Percentiles rank a stretch among this genome's conserved stretches.
These are phyloP conservation scores for Talaromyces sp. DNA, from an alignment of 2,329 filamentous ascomycete genomes.

Conservation along the genomic window DNA sequence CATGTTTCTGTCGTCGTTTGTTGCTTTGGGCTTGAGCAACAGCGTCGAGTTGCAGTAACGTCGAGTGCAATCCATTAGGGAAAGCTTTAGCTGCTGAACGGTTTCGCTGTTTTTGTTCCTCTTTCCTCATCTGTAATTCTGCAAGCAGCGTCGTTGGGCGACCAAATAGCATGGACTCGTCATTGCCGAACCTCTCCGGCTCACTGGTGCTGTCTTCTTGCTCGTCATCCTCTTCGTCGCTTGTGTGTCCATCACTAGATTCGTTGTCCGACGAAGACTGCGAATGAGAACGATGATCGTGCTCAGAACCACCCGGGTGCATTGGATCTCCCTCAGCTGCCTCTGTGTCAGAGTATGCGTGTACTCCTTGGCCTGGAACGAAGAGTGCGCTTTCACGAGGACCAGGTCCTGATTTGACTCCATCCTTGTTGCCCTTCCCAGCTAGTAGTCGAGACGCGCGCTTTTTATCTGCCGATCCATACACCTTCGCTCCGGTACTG, in stretches of 20 bases:
- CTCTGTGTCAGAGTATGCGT: constrained; percentile 17
- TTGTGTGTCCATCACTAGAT: constrained; percentile 13
- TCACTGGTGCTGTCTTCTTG: constrained; percentile 43
- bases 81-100: constrained; percentile 60
- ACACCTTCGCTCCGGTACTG: constrained; percentile 69
- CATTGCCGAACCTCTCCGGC: constrained; percentile 46
- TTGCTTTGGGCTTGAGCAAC: constrained; percentile 81
- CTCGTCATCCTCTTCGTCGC: constrained; percentile 24
- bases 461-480: constrained; percentile 50
- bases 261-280: constrained; percentile 14
- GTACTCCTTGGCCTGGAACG: constrained; percentile 2
- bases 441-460: constrained; percentile 23
- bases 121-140: constrained; percentile 85
- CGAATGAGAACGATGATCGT: constrained; percentile 21
- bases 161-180: constrained; percentile 54
- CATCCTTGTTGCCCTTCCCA: constrained; percentile 30
- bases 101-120: constrained; percentile 77
- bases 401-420: constrained; percentile 20
- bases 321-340: constrained; percentile 23
- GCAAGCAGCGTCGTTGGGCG: constrained; percentile 86
- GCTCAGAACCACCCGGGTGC: constrained; percentile 21
- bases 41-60: constrained; percentile 82
- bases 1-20: constrained; percentile 64
- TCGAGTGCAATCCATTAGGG: constrained; percentile 82
- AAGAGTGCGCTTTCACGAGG: constrained; percentile 14